Evolutionary conservation across 768 basidiomycete species (phyloP), one percentile per base, ranked within the genome.

Genomic region (Terana coerulea): DNA sequence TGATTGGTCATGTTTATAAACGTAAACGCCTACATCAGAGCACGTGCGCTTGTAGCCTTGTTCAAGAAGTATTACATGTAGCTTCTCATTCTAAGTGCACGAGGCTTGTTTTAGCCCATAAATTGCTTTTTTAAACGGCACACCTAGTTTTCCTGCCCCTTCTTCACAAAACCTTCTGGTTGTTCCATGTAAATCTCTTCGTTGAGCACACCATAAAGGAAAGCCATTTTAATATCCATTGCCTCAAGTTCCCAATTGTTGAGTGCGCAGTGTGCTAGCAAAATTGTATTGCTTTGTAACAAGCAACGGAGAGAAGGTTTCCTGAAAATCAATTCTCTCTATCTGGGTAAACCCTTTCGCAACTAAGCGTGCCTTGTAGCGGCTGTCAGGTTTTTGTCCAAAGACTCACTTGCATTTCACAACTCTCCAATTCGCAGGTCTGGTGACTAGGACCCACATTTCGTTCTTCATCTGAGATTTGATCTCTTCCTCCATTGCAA

Each of bases 21-120:
- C 43, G 49, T 51, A 69, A 24, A 68, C 52, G 28, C 58, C 57
- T 15, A 54, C 41, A 47, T 69, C 67, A 30, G 62, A 59, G 3
- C 51, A 45, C 5, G 63, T 44, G 8, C 54, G 41, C 7, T 9
- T 53, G 48, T 63, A 72, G 21, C 70, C 66, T 8, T 68, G 51
- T 11, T 52, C 47, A 3, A n/a, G n/a, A n/a, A n/a, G n/a, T n/a
- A n/a, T n/a, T 19, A 15, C 22, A 62, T 21, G 30, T 43, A 36
- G n/a, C 26, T 42, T 17, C 25, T 50, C 21, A n/a, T n/a, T n/a
- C n/a, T n/a, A 1, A 65, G 54, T 15, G 39, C 57, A 22, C 55
- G 31, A 61, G 6, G 64, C 64, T 49, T 71, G 70, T 33, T 69
- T 66, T 9, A 72, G 61, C 0, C 72, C 72, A 56, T 72, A 72